These are phyloP conservation scores for Nicotiana knightiana DNA, from an alignment of 257 asterid species.

Conservation along the genomic window DNA sequence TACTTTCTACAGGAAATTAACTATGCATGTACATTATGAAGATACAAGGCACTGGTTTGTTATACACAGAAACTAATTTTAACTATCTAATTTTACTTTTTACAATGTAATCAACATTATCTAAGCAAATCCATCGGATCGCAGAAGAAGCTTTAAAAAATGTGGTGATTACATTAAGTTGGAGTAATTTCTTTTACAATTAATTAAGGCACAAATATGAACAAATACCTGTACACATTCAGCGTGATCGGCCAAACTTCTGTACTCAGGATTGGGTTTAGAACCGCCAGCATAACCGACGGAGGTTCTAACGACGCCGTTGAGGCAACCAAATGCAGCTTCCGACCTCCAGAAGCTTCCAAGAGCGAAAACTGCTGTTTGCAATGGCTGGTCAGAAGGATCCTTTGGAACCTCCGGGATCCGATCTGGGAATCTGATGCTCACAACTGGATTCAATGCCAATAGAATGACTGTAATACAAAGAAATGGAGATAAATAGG, in stretches of 20 bases:
- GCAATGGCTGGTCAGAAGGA: slow-evolving; percentile 38
- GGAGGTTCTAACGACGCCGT: slow-evolving; percentile 73
- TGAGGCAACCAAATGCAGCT: slow-evolving; percentile 79
- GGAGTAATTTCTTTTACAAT: not conserved
- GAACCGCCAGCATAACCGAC: slow-evolving; percentile 90
- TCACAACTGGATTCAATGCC: slow-evolving; percentile 20
- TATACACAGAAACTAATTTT: not conserved
- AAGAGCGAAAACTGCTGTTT: slow-evolving; percentile 70
- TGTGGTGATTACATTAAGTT: not conserved
- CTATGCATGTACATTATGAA: not conserved
- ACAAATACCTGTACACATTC: slow-evolving; percentile 72
- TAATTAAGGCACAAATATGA: not conserved
- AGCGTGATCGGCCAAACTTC: slow-evolving; percentile 85
- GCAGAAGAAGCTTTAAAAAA: not conserved
- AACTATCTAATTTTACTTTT: not conserved
- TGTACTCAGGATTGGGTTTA: slow-evolving; percentile 66
- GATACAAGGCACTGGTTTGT: not conserved
- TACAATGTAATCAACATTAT: not conserved
- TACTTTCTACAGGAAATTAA: not conserved
- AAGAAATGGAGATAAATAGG: not conserved
- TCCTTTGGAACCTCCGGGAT: slow-evolving; percentile 23
- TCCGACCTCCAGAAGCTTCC: slow-evolving; percentile 99
- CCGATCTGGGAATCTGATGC: slow-evolving; percentile 80
- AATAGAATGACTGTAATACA: slow-evolving; percentile 15
- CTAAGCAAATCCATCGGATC: not conserved